Conservation (phyloP, 2,329 filamentous ascomycete genomes). For the Emmonsiellopsis sp. region DNA sequence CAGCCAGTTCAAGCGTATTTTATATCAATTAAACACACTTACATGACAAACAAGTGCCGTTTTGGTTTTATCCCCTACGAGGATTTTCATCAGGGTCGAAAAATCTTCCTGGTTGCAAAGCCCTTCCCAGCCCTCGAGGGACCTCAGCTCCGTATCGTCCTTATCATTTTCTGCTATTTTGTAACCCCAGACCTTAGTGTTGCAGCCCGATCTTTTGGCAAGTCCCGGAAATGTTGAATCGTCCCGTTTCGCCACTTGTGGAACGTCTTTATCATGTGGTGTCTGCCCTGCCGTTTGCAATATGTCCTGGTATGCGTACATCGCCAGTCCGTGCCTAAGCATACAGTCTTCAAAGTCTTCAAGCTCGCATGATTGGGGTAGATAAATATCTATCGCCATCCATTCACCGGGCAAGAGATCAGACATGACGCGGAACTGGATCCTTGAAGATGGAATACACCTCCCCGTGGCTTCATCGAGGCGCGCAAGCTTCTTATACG, state of each 20-base stretch:
- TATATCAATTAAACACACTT: neutral
- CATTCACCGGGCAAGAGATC: constrained; percentile 1
- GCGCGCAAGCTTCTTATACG: constrained; percentile 8
- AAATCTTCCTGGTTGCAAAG: constrained; percentile 7
- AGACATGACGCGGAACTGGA: constrained; percentile 9
- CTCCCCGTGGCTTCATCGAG: constrained; percentile 2
- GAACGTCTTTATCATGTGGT: neutral
- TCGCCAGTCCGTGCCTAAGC: neutral
- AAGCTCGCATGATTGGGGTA: constrained; percentile 4
- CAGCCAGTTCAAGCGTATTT: neutral
- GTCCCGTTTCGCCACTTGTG: neutral
- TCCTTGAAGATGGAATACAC: neutral
- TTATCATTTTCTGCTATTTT: constrained; percentile 3
- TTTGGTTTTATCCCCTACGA: constrained; percentile 2
- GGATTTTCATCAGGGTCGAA: constrained; percentile 2
- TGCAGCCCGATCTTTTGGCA: neutral
- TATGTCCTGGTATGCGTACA: neutral
- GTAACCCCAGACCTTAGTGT: constrained; percentile 7
- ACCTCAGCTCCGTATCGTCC: neutral
- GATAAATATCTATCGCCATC: constrained; percentile 4
- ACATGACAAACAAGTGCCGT: constrained; percentile 10
- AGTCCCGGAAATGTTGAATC: no score
- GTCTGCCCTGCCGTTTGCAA: neutral
- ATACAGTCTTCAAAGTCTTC: constrained; percentile 6
- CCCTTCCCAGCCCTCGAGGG: constrained; percentile 3